Base-by-base conservation (phyloP, 2,329 filamentous ascomycete genomes). In the Calonectria crousiana region DNA sequence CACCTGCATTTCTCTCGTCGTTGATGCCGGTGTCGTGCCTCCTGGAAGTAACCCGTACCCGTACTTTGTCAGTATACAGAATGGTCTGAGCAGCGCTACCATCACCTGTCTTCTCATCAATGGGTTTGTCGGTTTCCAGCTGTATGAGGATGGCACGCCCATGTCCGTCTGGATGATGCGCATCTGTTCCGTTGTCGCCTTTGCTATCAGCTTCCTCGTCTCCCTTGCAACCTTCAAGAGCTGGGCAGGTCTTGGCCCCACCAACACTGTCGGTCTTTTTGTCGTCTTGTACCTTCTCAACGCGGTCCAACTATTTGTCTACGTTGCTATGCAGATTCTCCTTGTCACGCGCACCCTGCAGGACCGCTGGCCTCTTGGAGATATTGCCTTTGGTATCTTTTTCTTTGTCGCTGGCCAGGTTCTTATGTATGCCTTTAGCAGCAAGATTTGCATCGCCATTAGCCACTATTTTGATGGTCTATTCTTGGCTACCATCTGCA, bases 81-180 rank as follows among this genome's bases (percentile, higher is more conserved):
- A 93, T 76, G 97, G 96, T 18, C 88, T 99, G 68, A 89, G 93
- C 28, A 98, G 95, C 44, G 95, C 97, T 0, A 90, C 98, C 34
- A 93, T 97, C 83, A 96, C 95, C 32, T 97, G 94, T 84, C 89
- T 99, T 71, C 88, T 98, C 80, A 96, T 99, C 88, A 98, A 98
- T 84, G 97, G 97, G 53, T 99, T 99, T 82, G 96, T 99, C 69
- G 97, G 97, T 41, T 99, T 99, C 86, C 97, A 98, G 86, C 89
- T 99, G 16, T 99, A 99, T 84, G 97, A 99, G 85, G 97, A 99
- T 81, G 97, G 97, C 66, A 99, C 97, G 1, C 93, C 94, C 2
- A 88, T 98, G 51, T 98, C 96, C 0, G 93, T 99, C 53, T 99
- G 97, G 97, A 92, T 98, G 79, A 88, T 99, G 75, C 93, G 96